Percentiles rank a stretch among this genome's conserved stretches.
These are phyloP conservation scores for Ophiobolus disseminans DNA, from an alignment of 2,329 filamentous ascomycete species.

Conservation along the genomic window DNA sequence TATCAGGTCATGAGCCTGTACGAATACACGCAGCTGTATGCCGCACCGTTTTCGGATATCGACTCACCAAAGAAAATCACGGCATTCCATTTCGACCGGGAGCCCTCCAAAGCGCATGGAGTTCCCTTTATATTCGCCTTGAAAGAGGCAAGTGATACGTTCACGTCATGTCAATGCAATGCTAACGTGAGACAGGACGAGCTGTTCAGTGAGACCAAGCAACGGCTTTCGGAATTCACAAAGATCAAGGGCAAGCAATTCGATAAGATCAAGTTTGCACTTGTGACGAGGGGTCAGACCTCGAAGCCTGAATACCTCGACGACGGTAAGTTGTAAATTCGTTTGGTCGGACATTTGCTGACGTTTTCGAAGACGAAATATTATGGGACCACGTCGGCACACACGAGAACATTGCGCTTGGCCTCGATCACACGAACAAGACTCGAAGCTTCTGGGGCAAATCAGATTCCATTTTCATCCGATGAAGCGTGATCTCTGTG, in stretches of 20 bases:
- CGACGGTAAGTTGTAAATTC: slow-evolving; percentile 73
- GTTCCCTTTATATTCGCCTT: slow-evolving; percentile 91
- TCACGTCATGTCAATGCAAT: neutral
- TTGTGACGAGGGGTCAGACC: slow-evolving; percentile 70
- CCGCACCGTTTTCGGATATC: slow-evolving; percentile 79
- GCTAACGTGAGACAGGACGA: slow-evolving; percentile 67
- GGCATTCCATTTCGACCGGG: slow-evolving; percentile 92
- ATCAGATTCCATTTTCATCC: slow-evolving; percentile 70
- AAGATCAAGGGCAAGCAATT: slow-evolving; percentile 98
- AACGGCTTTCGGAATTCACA: slow-evolving; percentile 89
- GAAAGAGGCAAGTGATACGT: slow-evolving; percentile 66
- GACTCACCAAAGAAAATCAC: slow-evolving; percentile 72
- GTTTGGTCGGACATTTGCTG: slow-evolving; percentile 3
- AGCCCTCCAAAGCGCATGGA: slow-evolving; percentile 82
- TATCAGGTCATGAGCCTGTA: slow-evolving; percentile 81
- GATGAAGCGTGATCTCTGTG: slow-evolving; percentile 36
- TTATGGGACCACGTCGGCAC: slow-evolving; percentile 52
- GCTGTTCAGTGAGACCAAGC: slow-evolving; percentile 87
- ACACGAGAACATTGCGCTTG: slow-evolving; percentile 53
- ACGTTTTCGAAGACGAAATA: slow-evolving; percentile 51
- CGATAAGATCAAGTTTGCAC: slow-evolving; percentile 96
- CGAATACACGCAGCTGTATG: slow-evolving; percentile 83
- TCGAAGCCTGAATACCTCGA: slow-evolving; percentile 82
- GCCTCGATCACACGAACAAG: slow-evolving; percentile 70
- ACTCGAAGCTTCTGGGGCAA: slow-evolving; percentile 65